Conservation (phyloP, 352 stramenopile genomes). For the Plasmopara halstedii region DNA sequence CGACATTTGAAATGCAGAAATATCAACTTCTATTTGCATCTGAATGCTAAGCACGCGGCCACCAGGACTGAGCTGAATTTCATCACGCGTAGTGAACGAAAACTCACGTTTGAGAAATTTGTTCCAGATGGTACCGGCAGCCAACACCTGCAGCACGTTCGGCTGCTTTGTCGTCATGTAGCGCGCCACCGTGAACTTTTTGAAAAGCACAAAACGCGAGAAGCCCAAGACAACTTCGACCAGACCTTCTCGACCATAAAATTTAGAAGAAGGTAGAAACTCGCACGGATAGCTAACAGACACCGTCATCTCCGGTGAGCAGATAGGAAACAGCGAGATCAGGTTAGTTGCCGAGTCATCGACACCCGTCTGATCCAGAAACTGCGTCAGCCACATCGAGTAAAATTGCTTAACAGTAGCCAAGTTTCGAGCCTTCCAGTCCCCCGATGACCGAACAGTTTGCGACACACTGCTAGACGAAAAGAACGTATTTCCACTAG, state of each 20-base stretch:
- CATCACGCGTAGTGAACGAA: conserved; percentile 73
- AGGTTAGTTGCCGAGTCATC: conserved; percentile 55
- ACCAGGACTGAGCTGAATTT: conserved; percentile 67
- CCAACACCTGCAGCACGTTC: conserved; percentile 70
- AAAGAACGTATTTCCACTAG: conserved; percentile 15
- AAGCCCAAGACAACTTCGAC: conserved; percentile 72
- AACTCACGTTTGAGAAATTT: conserved; percentile 71
- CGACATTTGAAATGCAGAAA: conserved; percentile 69
- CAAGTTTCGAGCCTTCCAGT: conserved; percentile 82
- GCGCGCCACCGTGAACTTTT: conserved; percentile 56
- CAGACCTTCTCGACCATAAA: conserved; percentile 75
- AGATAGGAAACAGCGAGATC: conserved; percentile 73
- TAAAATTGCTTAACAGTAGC: conserved; percentile 82
- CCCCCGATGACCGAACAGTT: conserved; percentile 63
- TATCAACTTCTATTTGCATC: conserved; percentile 83
- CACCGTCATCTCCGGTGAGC: conserved; percentile 69
- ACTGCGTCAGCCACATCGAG: conserved; percentile 66
- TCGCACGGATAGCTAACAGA: conserved; percentile 74
- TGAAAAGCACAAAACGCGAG: conserved; percentile 68
- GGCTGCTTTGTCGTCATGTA: conserved; percentile 77
- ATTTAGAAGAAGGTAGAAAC: conserved; percentile 64
- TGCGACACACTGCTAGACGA: conserved; percentile 37
- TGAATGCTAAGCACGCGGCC: conserved; percentile 69
- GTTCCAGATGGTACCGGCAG: conserved; percentile 75
- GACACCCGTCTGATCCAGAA: conserved; percentile 48